Evolutionary conservation across 148 eudicot species (phyloP), one percentile per base, ranked within the genome.

Genomic region (Nepenthes mirabilis): DNA sequence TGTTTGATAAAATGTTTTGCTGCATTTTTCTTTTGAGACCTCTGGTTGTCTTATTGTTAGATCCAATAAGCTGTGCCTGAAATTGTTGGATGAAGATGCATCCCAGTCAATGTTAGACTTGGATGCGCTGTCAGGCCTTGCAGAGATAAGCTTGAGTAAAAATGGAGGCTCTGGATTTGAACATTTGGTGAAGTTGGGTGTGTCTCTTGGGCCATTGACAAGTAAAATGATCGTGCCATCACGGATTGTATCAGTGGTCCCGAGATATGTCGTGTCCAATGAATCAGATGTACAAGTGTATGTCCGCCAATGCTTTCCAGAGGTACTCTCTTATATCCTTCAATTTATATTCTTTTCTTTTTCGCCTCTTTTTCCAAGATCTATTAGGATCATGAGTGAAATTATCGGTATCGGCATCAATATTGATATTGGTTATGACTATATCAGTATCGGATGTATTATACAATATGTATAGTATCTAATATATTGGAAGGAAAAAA

Each of bases 121-220:
- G 80, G 97, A 94, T 83, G 84, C 85, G 55, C 62, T 94, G 65
- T 86, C 95, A 32, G 97, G 99, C 71, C 82, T 81, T 66, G 76
- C 97, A 47, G 99, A 86, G 79, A 76, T 94, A 64, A 76, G 70
- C 78, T 74, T 94, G 68, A 77, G 71, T 57, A 70, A 74, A 55
- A 81, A 74, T 59, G 81, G 66, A 66, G 52, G 57, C 55, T 63
- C 69, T 62, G 87, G 87, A 56, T 59, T 66, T 13, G 72, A 62
- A 56, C 66, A 70, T 63, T 57, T 81, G 59, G 65, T 75, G 47
- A 89, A 82, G 72, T 73, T 94, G 71, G 99, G 96, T 33, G 84
- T 94, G 54, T 82, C 97, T 71, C 69, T 84, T 75, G 83, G 87
- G 59, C 85, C 89, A 66, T 65, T 80, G 60, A 36, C 37, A 51